Base-by-base conservation (phyloP, 1,284 basidiomycete species). In the Moesziomyces parantarcticus region DNA sequence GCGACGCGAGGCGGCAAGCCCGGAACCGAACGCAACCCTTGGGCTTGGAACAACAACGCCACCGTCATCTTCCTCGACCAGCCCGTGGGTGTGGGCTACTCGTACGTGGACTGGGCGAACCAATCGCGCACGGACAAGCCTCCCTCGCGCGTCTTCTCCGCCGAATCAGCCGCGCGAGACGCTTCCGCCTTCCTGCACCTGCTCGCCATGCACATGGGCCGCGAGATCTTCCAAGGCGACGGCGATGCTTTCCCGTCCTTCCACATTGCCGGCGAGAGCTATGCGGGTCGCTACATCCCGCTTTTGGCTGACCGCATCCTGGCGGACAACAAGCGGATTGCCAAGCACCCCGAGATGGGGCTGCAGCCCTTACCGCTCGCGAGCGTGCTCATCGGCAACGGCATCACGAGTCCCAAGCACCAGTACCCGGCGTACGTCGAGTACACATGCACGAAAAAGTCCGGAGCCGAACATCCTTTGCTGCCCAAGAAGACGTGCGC, bases 41-140 rank as follows among this genome's bases (percentile, higher is more conserved):
- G 65, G 49, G 61, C 76, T 10, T 83, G 79, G 79, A 80, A 79
- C 63, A 66, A 50, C 54, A 81, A 82, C 52, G 79, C 82, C 9
- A 75, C 77, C 18, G 57, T 83, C 42, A 59, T 83, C 57, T 82
- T 81, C 60, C 58, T 83, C 13, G 82, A 83, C 56, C 82, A 83
- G 59, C 82, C 82, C 39, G 72, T 79, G 16, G 82, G 82, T 18
- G 76, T 77, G 0, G 82, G 82, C 39, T 81, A 76, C 64, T 79
- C 76, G 20, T 83, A 83, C 50, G 77, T 79, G 16, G 76, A 79
- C 40, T 83, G 81, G 81, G 71, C 80, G 32, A 73, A 83, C 68
- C 62, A 55, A 42, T 49, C 53, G 32, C 56, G 71, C 13, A 65
- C 62, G 3, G 73, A 77, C 46, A 65, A 74, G 40, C 77, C 81